These are phyloP conservation scores for Fragilaria crotonensis DNA, from an alignment of 108 stramenopile species.

Conservation along the genomic window DNA sequence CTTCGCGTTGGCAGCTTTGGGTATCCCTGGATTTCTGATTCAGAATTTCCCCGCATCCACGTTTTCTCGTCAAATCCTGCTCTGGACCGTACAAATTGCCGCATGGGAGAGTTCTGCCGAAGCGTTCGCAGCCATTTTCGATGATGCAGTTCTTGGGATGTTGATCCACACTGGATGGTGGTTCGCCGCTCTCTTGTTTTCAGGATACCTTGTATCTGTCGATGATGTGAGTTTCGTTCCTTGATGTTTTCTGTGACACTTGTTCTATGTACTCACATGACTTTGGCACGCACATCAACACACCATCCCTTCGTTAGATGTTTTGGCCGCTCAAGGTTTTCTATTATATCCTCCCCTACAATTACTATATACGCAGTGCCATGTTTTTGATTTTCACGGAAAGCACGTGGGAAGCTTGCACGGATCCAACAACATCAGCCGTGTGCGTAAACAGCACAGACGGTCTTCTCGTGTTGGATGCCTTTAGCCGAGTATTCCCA, in stretches of 20 bases:
- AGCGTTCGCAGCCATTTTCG: conserved; percentile 9
- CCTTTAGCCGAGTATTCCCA: conserved; percentile 10
- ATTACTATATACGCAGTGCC: conserved; percentile 9
- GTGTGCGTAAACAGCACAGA: background rate
- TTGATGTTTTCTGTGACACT: background rate
- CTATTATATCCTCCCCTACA: conserved; percentile 5
- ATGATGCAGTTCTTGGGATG: conserved; percentile 17
- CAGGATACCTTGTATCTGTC: conserved; percentile 11
- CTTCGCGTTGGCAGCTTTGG: conserved; percentile 4
- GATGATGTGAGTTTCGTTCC: background rate
- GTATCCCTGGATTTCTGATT: conserved; percentile 8
- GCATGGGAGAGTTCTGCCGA: conserved; percentile 11
- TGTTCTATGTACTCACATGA: background rate
- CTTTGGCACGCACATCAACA: too few species aligned
- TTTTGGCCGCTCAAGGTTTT: conserved; percentile 15
- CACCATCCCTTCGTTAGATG: conserved; percentile 1
- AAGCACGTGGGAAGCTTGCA: conserved; percentile 5
- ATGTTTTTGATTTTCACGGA: conserved; percentile 6
- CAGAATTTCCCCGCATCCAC: background rate
- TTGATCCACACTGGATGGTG: conserved; percentile 3
- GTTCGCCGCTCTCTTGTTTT: conserved; percentile 16
- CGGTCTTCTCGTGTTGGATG: conserved; percentile 13
- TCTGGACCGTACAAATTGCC: conserved; percentile 2
- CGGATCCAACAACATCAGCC: background rate
- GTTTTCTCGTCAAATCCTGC: background rate